Evolutionary conservation across 1,284 basidiomycete species (phyloP).

Genomic region (Boletellus deceptivus): DNA sequence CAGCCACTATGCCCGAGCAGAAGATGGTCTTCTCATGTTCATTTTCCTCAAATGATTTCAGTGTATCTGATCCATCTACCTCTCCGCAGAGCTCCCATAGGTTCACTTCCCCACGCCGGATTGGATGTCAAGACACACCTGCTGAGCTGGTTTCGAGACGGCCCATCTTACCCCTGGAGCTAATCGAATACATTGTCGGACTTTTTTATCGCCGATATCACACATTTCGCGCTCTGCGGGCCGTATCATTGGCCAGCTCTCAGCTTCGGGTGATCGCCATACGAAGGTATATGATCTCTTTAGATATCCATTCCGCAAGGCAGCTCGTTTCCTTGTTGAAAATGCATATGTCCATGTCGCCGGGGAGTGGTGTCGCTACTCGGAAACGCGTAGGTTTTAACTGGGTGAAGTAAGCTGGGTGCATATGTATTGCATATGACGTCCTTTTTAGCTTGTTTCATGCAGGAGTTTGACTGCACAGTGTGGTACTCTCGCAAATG

Average conservation of each 20-base stretch:
- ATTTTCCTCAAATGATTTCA: slow-evolving; percentile 18
- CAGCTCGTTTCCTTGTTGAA: slow-evolving; percentile 22
- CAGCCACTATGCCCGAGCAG: slow-evolving; percentile 16
- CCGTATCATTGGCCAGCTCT: slow-evolving; percentile 27
- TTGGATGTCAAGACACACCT: slow-evolving; percentile 9
- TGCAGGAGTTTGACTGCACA: slow-evolving; percentile 18
- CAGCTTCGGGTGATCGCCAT: slow-evolving; percentile 25
- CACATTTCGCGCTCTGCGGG: slow-evolving; percentile 21
- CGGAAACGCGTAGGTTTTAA: slow-evolving; percentile 15
- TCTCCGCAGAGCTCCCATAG: slow-evolving; percentile 19
- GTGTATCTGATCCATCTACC: slow-evolving; percentile 13
- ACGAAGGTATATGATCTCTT: slow-evolving; percentile 27
- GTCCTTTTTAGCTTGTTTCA: slow-evolving; percentile 1
- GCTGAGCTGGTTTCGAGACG: slow-evolving; percentile 2
- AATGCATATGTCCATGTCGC: slow-evolving; percentile 28
- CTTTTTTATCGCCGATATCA: slow-evolving; percentile 18
- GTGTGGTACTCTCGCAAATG: slow-evolving; percentile 20
- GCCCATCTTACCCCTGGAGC: slow-evolving; percentile 23
- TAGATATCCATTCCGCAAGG: slow-evolving; percentile 20
- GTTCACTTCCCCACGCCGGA: slow-evolving; percentile 26
- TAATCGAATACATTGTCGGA: slow-evolving; percentile 28
- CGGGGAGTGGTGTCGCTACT: slow-evolving; percentile 1
- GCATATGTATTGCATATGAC: slow-evolving; percentile 22
- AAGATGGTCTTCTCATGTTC: background rate
- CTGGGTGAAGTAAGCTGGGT: slow-evolving; percentile 29